phyloP scores from a whole-genome alignment of 176 grass and related monocot genomes.

The Carex kokanica region DNA sequence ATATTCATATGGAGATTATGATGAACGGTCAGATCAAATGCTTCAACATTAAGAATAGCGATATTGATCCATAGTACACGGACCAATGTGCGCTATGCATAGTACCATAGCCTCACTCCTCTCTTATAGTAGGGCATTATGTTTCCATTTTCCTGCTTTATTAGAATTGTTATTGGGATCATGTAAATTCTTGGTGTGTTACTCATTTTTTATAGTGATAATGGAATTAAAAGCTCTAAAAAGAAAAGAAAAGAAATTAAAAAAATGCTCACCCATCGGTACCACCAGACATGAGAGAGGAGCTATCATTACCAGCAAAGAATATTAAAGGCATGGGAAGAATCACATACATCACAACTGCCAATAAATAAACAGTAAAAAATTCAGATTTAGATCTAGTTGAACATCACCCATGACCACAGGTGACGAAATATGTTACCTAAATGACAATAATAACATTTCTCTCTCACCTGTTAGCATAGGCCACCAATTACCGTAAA shows the following conservation, averaged over 20 bases:
- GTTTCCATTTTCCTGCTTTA: conserved; percentile 2
- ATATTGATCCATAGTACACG: too few relatives aligned
- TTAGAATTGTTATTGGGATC: not conserved
- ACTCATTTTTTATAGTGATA: not conserved
- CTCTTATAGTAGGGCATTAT: not conserved
- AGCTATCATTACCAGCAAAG: conserved; percentile 55
- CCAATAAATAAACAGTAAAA: conserved; percentile 23
- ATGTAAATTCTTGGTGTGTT: not conserved
- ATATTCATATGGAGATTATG: too few relatives aligned
- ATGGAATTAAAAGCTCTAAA: not conserved
- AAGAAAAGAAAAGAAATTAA: not conserved
- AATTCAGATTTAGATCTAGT: conserved; percentile 12
- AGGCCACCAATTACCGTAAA: conserved; percentile 98
- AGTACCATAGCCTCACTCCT: too few relatives aligned
- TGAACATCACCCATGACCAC: not conserved
- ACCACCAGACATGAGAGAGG: conserved; percentile 44
- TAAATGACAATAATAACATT: not conserved
- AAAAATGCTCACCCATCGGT: conserved; percentile 51
- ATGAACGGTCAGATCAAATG: too few relatives aligned
- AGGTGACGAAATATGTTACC: not conserved
- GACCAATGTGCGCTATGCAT: too few relatives aligned
- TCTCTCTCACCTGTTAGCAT: conserved; percentile 75
- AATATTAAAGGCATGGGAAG: conserved; percentile 90
- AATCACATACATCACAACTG: conserved; percentile 88
- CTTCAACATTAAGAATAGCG: too few relatives aligned